Evolutionary conservation across 139 green algal species (phyloP).

Genomic region (Tetraselmis striata): DNA sequence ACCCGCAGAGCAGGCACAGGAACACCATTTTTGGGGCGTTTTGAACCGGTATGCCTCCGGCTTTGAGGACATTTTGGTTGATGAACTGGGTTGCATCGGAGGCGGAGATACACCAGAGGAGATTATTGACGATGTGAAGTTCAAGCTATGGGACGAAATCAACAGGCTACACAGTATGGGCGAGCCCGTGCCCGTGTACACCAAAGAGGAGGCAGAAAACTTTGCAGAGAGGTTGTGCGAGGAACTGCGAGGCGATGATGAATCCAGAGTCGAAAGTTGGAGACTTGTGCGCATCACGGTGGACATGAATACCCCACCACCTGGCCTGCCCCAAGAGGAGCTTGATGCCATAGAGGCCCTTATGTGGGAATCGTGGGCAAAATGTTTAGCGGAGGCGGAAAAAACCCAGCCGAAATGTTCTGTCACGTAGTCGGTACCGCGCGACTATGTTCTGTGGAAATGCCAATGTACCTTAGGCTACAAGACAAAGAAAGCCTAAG

Average conservation of each 20-base stretch:
- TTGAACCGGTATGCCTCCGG: not conserved
- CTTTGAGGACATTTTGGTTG: constrained; percentile 1
- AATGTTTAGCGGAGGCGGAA: not conserved
- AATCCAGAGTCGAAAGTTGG: not conserved
- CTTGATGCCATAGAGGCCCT: not conserved
- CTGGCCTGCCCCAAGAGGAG: not conserved
- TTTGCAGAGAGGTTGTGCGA: not conserved
- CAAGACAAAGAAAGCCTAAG: too few relatives aligned
- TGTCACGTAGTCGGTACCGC: not conserved
- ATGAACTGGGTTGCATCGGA: not conserved
- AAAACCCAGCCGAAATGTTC: not conserved
- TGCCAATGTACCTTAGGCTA: too few relatives aligned
- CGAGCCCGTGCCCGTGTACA: not conserved
- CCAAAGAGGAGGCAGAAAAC: not conserved
- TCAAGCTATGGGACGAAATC: not conserved
- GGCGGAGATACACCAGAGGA: not conserved
- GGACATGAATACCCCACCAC: not conserved
- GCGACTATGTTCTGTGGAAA: not conserved
- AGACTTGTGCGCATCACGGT: not conserved
- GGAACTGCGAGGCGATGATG: not conserved
- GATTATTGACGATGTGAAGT: not conserved
- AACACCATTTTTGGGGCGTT: not conserved
- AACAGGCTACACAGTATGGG: not conserved
- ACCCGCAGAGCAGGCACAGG: not conserved
- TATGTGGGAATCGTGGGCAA: not conserved